Evolutionary conservation across 257 asterid genomes (phyloP).

Genomic region (Jaltomata sinuosa): DNA sequence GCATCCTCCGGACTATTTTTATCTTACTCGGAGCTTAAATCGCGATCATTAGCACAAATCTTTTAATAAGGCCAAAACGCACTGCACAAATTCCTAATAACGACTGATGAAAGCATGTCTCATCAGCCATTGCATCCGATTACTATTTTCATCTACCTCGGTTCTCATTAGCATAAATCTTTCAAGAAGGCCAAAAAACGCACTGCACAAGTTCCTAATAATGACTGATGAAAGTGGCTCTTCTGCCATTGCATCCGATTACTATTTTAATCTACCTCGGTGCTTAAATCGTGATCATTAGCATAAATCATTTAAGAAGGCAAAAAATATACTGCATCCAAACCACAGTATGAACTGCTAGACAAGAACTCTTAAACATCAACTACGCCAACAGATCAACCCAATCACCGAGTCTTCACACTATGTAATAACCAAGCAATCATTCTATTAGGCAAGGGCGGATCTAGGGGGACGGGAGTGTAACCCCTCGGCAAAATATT

Average conservation of each 20-base stretch:
- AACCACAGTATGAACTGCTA: background rate
- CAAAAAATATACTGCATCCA: background rate
- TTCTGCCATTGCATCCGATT: background rate
- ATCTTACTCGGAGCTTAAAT: background rate
- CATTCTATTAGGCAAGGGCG: background rate
- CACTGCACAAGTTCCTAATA: background rate
- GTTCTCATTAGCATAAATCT: background rate
- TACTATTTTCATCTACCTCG: background rate
- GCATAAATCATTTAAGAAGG: background rate
- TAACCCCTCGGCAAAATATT: no score
- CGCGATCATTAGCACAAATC: background rate
- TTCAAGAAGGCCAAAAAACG: background rate
- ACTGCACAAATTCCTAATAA: background rate
- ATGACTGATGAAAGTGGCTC: background rate
- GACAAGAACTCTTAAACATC: background rate
- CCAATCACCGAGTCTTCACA: background rate
- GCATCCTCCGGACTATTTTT: background rate
- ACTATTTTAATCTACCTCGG: background rate
- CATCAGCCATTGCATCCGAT: background rate
- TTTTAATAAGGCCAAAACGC: background rate
- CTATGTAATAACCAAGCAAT: background rate
- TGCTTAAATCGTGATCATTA: background rate
- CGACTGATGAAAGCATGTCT: background rate
- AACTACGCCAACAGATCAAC: background rate
- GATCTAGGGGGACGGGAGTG: no score